A percentile compares a stretch with the other conserved stretches of the same genome.
Evolutionary conservation across 208 protist genomes (phyloP).

Genomic region (Acanthamoeba divionensis): DNA sequence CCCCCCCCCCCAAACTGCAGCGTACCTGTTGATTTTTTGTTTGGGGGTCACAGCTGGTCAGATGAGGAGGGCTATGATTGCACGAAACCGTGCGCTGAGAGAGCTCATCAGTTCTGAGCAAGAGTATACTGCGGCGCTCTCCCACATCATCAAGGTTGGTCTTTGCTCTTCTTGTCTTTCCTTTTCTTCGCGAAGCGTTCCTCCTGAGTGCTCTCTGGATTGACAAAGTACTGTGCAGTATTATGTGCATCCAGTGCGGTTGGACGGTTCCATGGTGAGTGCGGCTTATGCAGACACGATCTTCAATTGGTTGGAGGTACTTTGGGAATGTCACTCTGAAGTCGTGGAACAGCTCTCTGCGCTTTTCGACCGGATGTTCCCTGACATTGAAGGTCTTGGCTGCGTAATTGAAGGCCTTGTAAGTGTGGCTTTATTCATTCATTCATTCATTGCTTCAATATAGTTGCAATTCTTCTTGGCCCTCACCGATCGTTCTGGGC

Average conservation of each 20-base stretch:
- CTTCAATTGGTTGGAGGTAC: slow-evolving; percentile 18
- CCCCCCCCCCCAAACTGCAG: background rate
- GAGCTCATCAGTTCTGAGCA: background rate
- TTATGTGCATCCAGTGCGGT: background rate
- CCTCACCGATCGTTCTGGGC: background rate
- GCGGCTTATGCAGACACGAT: background rate
- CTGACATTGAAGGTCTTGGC: slow-evolving; percentile 8
- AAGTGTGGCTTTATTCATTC: background rate
- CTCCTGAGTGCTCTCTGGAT: background rate
- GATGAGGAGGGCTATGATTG: background rate
- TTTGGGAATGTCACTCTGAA: too few species aligned
- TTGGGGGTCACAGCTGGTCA: background rate
- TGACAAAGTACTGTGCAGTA: background rate
- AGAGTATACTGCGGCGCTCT: background rate
- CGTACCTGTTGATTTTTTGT: background rate
- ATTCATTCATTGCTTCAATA: background rate
- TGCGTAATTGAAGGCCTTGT: background rate
- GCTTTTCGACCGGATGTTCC: background rate
- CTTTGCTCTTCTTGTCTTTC: background rate
- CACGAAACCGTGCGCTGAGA: background rate
- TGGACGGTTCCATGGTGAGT: background rate
- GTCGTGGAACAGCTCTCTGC: too few species aligned
- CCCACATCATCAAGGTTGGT: background rate
- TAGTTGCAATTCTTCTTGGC: background rate
- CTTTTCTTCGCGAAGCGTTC: background rate